phyloP scores from a whole-genome alignment of 306 rosid genomes.

The Parietaria judaica region DNA sequence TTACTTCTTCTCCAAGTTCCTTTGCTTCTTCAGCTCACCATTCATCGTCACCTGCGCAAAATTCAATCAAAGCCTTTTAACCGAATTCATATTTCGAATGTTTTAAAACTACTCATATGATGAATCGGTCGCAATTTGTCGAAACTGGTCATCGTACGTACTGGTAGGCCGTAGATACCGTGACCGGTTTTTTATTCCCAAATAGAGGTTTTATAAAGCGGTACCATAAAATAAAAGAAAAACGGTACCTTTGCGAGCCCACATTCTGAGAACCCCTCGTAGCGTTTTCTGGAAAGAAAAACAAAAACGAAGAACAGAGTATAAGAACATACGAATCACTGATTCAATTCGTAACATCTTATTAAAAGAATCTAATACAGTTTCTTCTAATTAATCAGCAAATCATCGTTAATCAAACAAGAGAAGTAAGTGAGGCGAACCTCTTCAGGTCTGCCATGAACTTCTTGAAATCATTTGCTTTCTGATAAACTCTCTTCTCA shows the following conservation, averaged over 20 bases:
- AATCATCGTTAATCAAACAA: not conserved
- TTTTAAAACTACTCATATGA: too few relatives aligned
- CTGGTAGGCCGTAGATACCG: too few relatives aligned
- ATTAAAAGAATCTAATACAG: conserved; percentile 17
- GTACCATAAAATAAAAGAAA: not conserved
- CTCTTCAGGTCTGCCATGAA: conserved; percentile 58
- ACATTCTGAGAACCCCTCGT: conserved; percentile 81
- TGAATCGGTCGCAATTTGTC: too few relatives aligned
- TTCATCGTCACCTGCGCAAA: conserved; percentile 61
- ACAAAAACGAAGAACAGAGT: not conserved
- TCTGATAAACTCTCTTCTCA: conserved; percentile 29
- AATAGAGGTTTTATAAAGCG: too few relatives aligned
- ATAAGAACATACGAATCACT: conserved; percentile 45
- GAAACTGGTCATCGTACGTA: too few relatives aligned
- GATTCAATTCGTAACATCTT: conserved; percentile 88
- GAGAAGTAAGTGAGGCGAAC: conserved; percentile 18
- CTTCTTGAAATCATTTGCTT: too few relatives aligned
- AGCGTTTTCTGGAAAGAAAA: conserved; percentile 58
- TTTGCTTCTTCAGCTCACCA: conserved; percentile 86
- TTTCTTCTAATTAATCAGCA: too few relatives aligned
- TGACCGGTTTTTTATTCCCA: too few relatives aligned
- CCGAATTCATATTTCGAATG: too few relatives aligned
- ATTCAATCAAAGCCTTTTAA: not conserved
- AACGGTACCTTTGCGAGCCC: conserved; percentile 63
- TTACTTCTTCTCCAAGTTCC: conserved; percentile 84